These are phyloP conservation scores for Suillus weaverae DNA, from an alignment of 768 basidiomycete species.

Conservation along the genomic window DNA sequence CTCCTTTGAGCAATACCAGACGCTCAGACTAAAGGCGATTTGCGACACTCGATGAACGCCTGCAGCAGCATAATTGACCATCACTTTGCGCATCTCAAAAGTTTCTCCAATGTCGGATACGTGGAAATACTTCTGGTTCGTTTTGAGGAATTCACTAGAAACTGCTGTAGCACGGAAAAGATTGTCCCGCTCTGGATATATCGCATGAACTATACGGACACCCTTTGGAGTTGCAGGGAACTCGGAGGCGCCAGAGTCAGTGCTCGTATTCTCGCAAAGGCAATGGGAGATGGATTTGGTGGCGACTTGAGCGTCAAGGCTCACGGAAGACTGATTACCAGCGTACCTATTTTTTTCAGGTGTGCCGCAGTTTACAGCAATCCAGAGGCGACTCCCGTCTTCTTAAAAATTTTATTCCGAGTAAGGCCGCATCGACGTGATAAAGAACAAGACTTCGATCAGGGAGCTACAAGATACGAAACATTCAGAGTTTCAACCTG, in stretches of 20 bases:
- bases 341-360: background rate
- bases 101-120: background rate
- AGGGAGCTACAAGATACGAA: background rate
- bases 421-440: background rate
- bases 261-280: background rate
- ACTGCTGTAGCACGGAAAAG: background rate
- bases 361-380: background rate
- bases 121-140: background rate
- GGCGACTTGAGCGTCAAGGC: background rate
- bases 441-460: background rate
- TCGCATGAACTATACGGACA: background rate
- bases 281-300: background rate
- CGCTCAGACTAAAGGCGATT: slow-evolving; percentile 12
- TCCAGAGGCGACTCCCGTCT: background rate
- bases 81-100: slow-evolving; percentile 16
- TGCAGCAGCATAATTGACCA: background rate
- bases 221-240: background rate
- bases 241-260: background rate
- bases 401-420: background rate
- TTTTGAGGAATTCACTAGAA: background rate
- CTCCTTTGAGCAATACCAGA: slow-evolving; percentile 23
- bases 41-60: background rate
- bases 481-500: background rate
- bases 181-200: background rate
- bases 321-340: background rate